Base-by-base conservation (phyloP, 257 asterid species). In the Penstemon eatonii region DNA sequence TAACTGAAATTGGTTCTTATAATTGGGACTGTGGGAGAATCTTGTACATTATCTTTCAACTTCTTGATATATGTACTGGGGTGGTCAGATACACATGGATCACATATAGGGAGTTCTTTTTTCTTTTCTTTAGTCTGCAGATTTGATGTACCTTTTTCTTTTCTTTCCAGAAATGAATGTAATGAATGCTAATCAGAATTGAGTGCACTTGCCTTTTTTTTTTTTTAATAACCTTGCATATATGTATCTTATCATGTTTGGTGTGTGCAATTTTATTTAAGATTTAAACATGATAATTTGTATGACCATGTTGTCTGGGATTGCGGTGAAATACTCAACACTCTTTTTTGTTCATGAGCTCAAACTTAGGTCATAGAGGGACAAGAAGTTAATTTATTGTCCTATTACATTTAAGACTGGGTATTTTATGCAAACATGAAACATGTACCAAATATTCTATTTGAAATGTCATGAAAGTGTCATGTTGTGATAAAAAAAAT, bases 21-120 rank as follows among this genome's bases (percentile, higher is more conserved):
- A 58, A 41, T 41, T 51, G 38, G 63, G 68, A 68, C 4, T 62
- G 67, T 13, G 3, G 46, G 6, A 9, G 61, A 39, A 33, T 45
- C 51, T 61, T 60, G 78, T 81, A 65, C 47, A 67, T 67, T 52
- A 56, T 69, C 56, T 79, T 65, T 72, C 57, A 8, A 49, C 76
- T 65, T 59, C 37, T 46, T 67, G 38, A 39, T 69, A 52, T 9
- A 63, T 55, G 71, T 61, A 36, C 66, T 72, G 70, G 33, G 33
- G 19, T 56, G 53, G 50, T 60, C 51, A 56, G 64, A 70, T 66
- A 68, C 60, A 51, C 53, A 63, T 71, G 75, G 75, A 59, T 75
- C 73, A 53, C 71, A 72, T 72, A 50, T 66, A 63, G 62, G 65
- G 51, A 10, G 47, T 57, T 49, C 25, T 39, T 58, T 47, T 75